Evolutionary conservation across 371 early-diverging fungal genomes (phyloP), one percentile per base, ranked within the genome.

Genomic region (Mortierella sp.): DNA sequence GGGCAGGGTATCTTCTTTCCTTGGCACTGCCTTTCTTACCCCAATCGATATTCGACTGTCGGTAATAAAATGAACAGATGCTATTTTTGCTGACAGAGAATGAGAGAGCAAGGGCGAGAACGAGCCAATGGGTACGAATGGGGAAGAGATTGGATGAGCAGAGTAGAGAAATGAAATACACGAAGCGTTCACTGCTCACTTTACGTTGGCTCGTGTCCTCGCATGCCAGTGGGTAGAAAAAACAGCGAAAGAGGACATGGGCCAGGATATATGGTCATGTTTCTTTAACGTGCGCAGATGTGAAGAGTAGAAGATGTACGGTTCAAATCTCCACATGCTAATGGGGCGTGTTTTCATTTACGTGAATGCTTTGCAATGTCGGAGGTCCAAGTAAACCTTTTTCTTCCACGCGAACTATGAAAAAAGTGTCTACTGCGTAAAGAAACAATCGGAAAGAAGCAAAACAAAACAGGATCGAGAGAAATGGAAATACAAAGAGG

Each of bases 191-290:
- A 18, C 51, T 51, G 51, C 51, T 51, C 51, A 51, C 5, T 14
- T 51, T 51, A 18, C 51, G 65, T 10, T 65, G 65, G 41, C 65
- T 65, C 65, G 65, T 65, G 65, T 65, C 65, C 65, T 65, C 18
- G 65, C 65, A 65, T 65, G 65, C 65, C 65, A 38, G 29, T 0
- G 35, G 18, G 5, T 38, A 14, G 24, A 24, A 27, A n/a, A n/a
- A 56, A 7, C 27, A 56, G 27, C 18, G 56, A 10, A 56, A n/a
- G 8, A n/a, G n/a, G 56, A 27, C 24, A 10, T 10, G 7, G 18
- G 11, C n/a, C 51, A 21, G 51, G 5, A 18, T 51, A 51, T 21
- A 51, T 51, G 51, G 21, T n/a, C 14, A 21, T 38, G 14, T 63
- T 35, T 63, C 63, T 63, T 63, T 63, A 63, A 38, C 0, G 16